Evolutionary conservation across 805 yeast genomes (phyloP), one percentile per base, ranked within the genome.

Genomic region (Sugiyamaella valdiviana): DNA sequence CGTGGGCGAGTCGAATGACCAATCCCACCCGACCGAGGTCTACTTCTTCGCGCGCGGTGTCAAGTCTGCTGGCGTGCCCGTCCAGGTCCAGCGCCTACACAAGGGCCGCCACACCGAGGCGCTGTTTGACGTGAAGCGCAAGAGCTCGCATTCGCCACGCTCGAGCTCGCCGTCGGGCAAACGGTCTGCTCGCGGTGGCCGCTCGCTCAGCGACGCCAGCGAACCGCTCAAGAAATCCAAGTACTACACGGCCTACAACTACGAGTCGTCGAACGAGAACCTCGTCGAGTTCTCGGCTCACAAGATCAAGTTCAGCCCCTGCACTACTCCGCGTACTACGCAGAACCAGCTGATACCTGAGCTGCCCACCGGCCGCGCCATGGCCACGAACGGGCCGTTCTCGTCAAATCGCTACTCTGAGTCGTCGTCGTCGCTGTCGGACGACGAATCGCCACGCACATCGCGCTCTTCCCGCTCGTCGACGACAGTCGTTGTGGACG

Each of bases 81-180:
- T 47, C n/a, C 58, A 54, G 48, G 44, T 54, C 21, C 58, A 54
- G 38, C 45, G 51, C 10, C 19, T 46, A 15, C 49, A 50, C 23
- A 23, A 29, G 19, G 36, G 40, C 29, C 32, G 51, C n/a, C 48
- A 44, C 24, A 50, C 53, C 12, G 56, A 54, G 24, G 49, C 58
- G 23, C 7, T 50, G 10, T 54, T 52, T 39, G 48, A 54, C 40
- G 42, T 54, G 42, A 46, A 40, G 38, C 16, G 36, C 14, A 16
- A 6, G 44, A 22, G 16, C 2, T 26, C 36, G 44, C 36, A 41
- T 21, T 3, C 21, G 22, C 29, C 36, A 24, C n/a, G 19, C 6
- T 19, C n/a, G 44, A 32, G 35, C 39, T 20, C 22, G 3, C 39
- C 21, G 17, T 6, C 14, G 10, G 39, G 22, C 20, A n/a, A n/a